Base-by-base conservation (phyloP, 2,329 filamentous ascomycete species). In the Cordyceps sp. region DNA sequence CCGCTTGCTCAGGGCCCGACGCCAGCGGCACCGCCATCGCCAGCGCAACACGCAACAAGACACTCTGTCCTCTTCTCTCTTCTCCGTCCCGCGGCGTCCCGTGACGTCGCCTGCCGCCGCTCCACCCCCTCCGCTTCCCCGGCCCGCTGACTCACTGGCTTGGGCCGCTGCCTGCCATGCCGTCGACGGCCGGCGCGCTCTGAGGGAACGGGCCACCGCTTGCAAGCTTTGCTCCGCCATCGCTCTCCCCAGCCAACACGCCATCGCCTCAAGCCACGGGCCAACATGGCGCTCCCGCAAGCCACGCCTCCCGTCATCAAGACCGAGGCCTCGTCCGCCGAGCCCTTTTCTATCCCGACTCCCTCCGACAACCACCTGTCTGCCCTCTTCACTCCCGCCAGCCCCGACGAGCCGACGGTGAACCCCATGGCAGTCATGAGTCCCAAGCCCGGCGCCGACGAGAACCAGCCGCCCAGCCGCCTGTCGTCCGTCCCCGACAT, bases 341-440 rank as follows among this genome's bases (percentile, higher is more conserved):
- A n/a, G 27, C 22, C 13, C 22, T 8, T 25, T 31, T 10, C 21
- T 21, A n/a, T 17, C 29, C 13, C 4, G 10, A 50, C 54, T 39
- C 64, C 61, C 45, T 49, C 64, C 10, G n/a, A n/a, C n/a, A n/a
- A n/a, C n/a, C n/a, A n/a, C n/a, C n/a, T n/a, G n/a, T n/a, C n/a
- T n/a, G 61, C 65, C 3, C 56, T 71, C 20, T 69, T 71, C 45
- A 44, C 44, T 21, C 43, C 44, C 9, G 46, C 50, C 4, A 46
- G 52, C 15, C 43, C 55, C 49, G 9, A 39, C 48, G 34, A 43
- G 19, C 39, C 42, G 20, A 57, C 59, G 2, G 48, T 63, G 36
- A 57, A 65, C 38, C 58, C 61, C 3, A 45, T 60, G 37, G 62
- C 67, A 18, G 57, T 66, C 44, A 60, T 66, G 59, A 62, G 62